Percentiles rank a stretch among this genome's conserved stretches.
phyloP scores from a whole-genome alignment of 306 rosid species.

The Castanea mollissima region DNA sequence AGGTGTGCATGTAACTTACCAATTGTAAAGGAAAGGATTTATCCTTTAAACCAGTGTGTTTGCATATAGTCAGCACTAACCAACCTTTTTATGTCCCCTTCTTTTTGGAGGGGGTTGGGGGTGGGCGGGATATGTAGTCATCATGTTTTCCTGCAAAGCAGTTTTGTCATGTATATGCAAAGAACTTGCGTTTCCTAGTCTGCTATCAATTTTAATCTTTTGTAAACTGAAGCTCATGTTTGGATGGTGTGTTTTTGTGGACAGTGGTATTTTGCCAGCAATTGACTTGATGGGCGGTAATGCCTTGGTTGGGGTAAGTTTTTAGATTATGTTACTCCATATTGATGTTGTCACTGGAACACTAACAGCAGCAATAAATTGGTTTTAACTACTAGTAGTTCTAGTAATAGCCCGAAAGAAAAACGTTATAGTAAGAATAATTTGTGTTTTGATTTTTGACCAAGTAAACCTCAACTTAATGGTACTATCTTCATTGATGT shows the following conservation, averaged over 20 bases:
- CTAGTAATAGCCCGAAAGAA: neutral
- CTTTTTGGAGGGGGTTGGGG: neutral
- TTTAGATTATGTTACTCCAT: conserved; percentile 1
- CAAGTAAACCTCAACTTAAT: neutral
- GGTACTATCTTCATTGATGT: neutral
- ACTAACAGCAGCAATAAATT: neutral
- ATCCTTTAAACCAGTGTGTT: neutral
- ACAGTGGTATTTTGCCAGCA: conserved; percentile 90
- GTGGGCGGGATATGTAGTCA: neutral
- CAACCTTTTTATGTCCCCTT: neutral
- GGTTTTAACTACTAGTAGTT: neutral
- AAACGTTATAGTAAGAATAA: neutral
- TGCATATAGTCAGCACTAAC: neutral
- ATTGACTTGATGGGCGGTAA: conserved; percentile 47
- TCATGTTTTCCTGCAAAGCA: conserved; percentile 9
- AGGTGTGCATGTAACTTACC: no score
- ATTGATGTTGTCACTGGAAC: conserved; percentile 3
- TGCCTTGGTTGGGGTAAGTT: conserved; percentile 66
- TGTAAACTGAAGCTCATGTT: conserved; percentile 26
- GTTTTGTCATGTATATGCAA: neutral
- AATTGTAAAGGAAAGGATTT: neutral
- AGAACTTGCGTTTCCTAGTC: neutral
- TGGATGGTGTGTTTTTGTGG: conserved; percentile 31
- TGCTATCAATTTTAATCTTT: neutral
- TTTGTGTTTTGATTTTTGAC: neutral